These are phyloP conservation scores for Rhododendron kiyosumense DNA, from an alignment of 148 eudicot genomes.

Conservation along the genomic window DNA sequence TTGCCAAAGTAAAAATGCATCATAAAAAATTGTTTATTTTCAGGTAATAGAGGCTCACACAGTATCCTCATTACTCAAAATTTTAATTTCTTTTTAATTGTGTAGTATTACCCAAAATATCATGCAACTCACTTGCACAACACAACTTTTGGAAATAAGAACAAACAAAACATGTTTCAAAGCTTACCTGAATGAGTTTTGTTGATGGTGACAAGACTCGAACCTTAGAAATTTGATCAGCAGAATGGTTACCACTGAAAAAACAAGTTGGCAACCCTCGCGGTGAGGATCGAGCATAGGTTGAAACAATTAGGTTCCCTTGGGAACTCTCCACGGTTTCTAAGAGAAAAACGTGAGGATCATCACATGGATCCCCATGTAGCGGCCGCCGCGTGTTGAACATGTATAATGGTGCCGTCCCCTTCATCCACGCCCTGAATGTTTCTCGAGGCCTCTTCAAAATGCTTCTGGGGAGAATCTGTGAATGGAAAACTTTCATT, in stretches of 20 bases:
- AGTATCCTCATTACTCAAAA: too few relatives aligned
- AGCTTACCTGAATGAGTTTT: slow-evolving; percentile 14
- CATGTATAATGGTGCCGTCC: slow-evolving; percentile 6
- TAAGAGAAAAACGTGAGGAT: slow-evolving; percentile 22
- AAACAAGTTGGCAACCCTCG: slow-evolving; percentile 9
- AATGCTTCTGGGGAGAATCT: slow-evolving; percentile 16
- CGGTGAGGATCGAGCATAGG: slow-evolving; percentile 10
- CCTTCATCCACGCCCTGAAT: slow-evolving; percentile 3
- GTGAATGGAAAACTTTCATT: background rate
- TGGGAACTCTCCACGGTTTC: background rate
- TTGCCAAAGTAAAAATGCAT: too few relatives aligned
- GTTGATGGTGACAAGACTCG: slow-evolving; percentile 16
- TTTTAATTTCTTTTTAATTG: too few relatives aligned
- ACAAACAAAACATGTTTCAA: background rate
- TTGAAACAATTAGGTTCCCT: background rate
- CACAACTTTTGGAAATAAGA: background rate
- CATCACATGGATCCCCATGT: slow-evolving; percentile 6
- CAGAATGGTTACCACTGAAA: slow-evolving; percentile 5
- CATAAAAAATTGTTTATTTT: too few relatives aligned
- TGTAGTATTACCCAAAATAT: too few relatives aligned
- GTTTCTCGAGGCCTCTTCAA: slow-evolving; percentile 21
- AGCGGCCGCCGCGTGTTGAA: slow-evolving; percentile 15
- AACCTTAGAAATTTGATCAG: slow-evolving; percentile 11
- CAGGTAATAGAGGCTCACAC: too few relatives aligned
- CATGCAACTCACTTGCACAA: background rate